Conservation (phyloP, 2,329 filamentous ascomycete species). For the Sclerotinia glacialis region DNA sequence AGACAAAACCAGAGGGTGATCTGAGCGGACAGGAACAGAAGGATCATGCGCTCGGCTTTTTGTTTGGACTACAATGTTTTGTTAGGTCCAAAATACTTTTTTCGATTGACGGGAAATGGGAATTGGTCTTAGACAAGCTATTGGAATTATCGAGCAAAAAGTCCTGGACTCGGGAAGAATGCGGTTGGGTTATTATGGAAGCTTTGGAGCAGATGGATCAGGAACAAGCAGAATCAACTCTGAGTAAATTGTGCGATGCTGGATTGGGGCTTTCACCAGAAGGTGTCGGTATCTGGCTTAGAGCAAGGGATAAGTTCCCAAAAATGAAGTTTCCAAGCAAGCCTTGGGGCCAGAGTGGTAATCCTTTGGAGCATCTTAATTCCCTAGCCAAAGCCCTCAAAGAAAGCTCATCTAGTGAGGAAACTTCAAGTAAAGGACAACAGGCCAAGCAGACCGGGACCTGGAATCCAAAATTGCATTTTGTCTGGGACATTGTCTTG, state of each 20-base stretch:
- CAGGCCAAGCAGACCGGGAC: conserved; percentile 56
- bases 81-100: conserved; percentile 76
- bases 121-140: conserved; percentile 67
- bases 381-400: conserved; percentile 75
- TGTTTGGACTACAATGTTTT: conserved; percentile 85
- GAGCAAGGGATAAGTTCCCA: conserved; percentile 62
- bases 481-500: conserved; percentile 84
- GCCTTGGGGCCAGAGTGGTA: conserved; percentile 65
- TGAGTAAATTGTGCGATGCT: conserved; percentile 60
- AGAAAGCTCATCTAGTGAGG: conserved; percentile 60
- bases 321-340: conserved; percentile 62
- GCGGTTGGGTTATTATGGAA: conserved; percentile 76
- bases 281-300: conserved; percentile 85
- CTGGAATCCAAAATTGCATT: conserved; percentile 78
- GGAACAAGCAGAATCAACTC: conserved; percentile 55
- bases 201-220: conserved; percentile 62
- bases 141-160: conserved; percentile 76
- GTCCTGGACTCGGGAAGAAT: conserved; percentile 85
- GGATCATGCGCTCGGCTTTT: conserved; percentile 78
- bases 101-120: conserved; percentile 57
- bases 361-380: conserved; percentile 70
- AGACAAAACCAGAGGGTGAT: conserved; percentile 54
- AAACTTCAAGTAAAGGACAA: conserved; percentile 46
- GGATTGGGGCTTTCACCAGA: conserved; percentile 79
- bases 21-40: conserved; percentile 71